Conservation (phyloP, 768 basidiomycete species). For the Coprinellus micaceus region DNA sequence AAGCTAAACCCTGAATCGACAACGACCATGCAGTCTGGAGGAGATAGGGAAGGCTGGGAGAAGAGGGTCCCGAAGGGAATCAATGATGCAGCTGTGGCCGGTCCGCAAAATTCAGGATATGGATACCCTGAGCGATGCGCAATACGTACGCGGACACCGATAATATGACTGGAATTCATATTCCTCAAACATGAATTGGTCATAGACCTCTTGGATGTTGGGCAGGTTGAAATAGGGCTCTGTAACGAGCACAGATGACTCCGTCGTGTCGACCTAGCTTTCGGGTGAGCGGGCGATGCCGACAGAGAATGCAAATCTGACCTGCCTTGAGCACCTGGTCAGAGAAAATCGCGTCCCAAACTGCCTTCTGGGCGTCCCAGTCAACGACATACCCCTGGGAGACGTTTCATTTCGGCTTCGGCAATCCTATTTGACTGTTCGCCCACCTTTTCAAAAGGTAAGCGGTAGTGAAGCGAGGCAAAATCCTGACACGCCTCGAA, state of each 20-base stretch:
- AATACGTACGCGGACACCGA: slow-evolving; percentile 79
- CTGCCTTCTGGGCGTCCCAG: slow-evolving; percentile 92
- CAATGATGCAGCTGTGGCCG: slow-evolving; percentile 65
- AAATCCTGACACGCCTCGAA: slow-evolving; percentile 73
- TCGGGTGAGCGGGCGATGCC: not conserved
- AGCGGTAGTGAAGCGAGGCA: slow-evolving; percentile 74
- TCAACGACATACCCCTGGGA: slow-evolving; percentile 85
- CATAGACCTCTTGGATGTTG: slow-evolving; percentile 87
- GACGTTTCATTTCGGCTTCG: slow-evolving; percentile 16
- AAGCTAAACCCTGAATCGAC: slow-evolving; percentile 94
- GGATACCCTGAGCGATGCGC: not conserved
- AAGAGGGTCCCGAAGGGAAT: slow-evolving; percentile 77
- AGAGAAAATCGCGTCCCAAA: slow-evolving; percentile 91
- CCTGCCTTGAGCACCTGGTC: slow-evolving; percentile 62
- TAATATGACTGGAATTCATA: slow-evolving; percentile 87
- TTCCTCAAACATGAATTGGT: slow-evolving; percentile 95
- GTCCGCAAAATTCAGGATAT: not conserved
- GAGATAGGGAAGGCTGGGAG: slow-evolving; percentile 39
- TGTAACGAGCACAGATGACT: slow-evolving; percentile 78
- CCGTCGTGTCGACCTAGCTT: slow-evolving; percentile 66
- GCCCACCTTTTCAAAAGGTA: slow-evolving; percentile 84
- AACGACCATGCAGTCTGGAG: slow-evolving; percentile 76
- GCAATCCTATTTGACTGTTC: slow-evolving; percentile 1
- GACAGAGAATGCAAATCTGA: not conserved
- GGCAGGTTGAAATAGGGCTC: slow-evolving; percentile 95